phyloP scores from a whole-genome alignment of 1,284 basidiomycete genomes.

The Ganoderma resinaceum region DNA sequence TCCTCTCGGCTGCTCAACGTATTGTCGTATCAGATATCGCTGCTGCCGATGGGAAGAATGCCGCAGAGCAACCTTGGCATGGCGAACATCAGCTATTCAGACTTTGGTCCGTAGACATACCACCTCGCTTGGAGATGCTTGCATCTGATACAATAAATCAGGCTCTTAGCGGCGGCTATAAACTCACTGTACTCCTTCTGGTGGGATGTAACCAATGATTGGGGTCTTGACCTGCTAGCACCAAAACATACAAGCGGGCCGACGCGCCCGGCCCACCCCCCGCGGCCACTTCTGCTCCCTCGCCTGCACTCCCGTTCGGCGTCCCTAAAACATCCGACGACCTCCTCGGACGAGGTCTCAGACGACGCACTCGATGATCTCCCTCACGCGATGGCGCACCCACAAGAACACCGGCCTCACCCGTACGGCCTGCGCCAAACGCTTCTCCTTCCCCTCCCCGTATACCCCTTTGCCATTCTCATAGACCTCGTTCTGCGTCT shows the following conservation, averaged over 20 bases:
- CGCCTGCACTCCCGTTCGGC: slow-evolving; percentile 48
- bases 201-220: slow-evolving; percentile 99
- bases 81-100: slow-evolving; percentile 82
- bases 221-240: slow-evolving; percentile 87
- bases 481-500: slow-evolving; percentile 91
- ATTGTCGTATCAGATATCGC: slow-evolving; percentile 66
- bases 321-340: slow-evolving; percentile 25
- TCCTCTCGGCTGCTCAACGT: slow-evolving; percentile 88
- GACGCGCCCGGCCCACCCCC: slow-evolving; percentile 39
- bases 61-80: slow-evolving; percentile 65
- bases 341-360: slow-evolving; percentile 33
- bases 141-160: slow-evolving; percentile 38
- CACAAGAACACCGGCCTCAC: slow-evolving; percentile 43
- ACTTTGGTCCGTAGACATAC: slow-evolving; percentile 68
- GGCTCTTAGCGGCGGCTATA: slow-evolving; percentile 85
- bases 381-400: slow-evolving; percentile 27
- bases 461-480: slow-evolving; percentile 88
- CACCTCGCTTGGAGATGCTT: background rate
- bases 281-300: slow-evolving; percentile 52
- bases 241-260: slow-evolving; percentile 36
- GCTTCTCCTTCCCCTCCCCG: slow-evolving; percentile 80
- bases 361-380: slow-evolving; percentile 28
- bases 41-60: slow-evolving; percentile 53
- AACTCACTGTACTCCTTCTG: slow-evolving; percentile 98
- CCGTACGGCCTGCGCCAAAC: slow-evolving; percentile 76